phyloP scores from a whole-genome alignment of 768 basidiomycete genomes.

The Suillus occidentalis region DNA sequence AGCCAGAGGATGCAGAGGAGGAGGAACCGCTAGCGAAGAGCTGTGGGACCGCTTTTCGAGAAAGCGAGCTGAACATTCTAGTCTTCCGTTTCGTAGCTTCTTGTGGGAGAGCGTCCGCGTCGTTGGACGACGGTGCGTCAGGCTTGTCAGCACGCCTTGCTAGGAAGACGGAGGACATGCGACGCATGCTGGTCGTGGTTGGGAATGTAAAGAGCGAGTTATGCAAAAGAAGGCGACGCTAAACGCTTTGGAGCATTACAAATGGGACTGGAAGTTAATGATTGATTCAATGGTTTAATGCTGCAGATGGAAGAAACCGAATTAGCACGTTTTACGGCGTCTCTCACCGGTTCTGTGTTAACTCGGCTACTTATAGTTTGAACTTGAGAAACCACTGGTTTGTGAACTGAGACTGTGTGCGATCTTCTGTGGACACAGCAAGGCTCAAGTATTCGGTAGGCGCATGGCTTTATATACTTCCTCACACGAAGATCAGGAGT shows the following conservation, averaged over 20 bases:
- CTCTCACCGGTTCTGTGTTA: slow-evolving; percentile 1
- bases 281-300: slow-evolving; percentile 4
- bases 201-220: slow-evolving; percentile 23
- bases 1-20: slow-evolving; percentile 62
- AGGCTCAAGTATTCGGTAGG: not conserved
- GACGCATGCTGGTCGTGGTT: slow-evolving; percentile 50
- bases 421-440: not conserved
- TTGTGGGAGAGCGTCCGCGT: slow-evolving; percentile 12
- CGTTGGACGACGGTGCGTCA: slow-evolving; percentile 18
- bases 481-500: slow-evolving; percentile 6
- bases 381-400: not conserved
- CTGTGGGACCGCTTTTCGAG: slow-evolving; percentile 26
- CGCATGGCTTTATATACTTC: slow-evolving; percentile 5
- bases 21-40: slow-evolving; percentile 43
- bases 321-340: slow-evolving; percentile 11
- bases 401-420: not conserved
- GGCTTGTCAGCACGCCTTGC: slow-evolving; percentile 34
- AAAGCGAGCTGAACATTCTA: slow-evolving; percentile 26
- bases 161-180: slow-evolving; percentile 60
- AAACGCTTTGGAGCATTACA: slow-evolving; percentile 34
- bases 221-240: slow-evolving; percentile 10
- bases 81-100: slow-evolving; percentile 24
- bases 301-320: slow-evolving; percentile 3
- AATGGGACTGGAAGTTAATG: slow-evolving; percentile 27
- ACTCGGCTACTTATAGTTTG: slow-evolving; percentile 4